Evolutionary conservation across 1,139 yeast species (phyloP), one percentile per base, ranked within the genome.

Genomic region (Diutina mesorugosa): DNA sequence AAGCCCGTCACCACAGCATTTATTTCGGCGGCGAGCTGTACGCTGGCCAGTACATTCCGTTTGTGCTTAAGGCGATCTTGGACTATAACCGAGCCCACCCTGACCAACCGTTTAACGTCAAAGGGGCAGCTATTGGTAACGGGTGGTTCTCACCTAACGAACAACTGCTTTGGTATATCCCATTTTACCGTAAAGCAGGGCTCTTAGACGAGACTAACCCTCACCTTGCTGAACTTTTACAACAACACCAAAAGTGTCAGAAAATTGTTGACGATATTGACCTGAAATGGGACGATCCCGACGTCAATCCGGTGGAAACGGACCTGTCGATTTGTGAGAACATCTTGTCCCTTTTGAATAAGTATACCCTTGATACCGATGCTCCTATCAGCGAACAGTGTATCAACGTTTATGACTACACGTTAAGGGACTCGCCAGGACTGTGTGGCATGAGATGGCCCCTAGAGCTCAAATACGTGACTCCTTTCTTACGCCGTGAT

Each of bases 391-490:
- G 72, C 57, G 68, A 78, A 56, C 77, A 74, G 60, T 91, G 99
- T 67, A 64, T 81, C 62, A 93, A 93, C 68, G 84, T 90, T 78
- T 93, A 93, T 68, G 96, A 93, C 67, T 80, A 82, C 58, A 77
- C 87, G 45, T 72, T 87, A 57, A 74, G 71, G 41, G 97, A 93
- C 66, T 69, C 82, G 0, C 90, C 73, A 63, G 97, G 98, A 0
- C 72, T 87, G 0, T 93, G 99, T 71, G 99, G 99, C 5, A 78
- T 83, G 83, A 87, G 87, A 66, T 93, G 99, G 99, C 99, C 99
- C 0, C 80, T 80, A 29, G 93, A 83, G 61, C 72, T 91, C 60
- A 72, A 69, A 0, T 62, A 71, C 55, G 84, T 90, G 14, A 72
- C 78, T 0, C 79, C 82, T 9, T 93, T 87, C 65, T 77, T 93